These are phyloP conservation scores for Ogataea zsoltii DNA, from an alignment of 805 yeast genomes.

Conservation along the genomic window DNA sequence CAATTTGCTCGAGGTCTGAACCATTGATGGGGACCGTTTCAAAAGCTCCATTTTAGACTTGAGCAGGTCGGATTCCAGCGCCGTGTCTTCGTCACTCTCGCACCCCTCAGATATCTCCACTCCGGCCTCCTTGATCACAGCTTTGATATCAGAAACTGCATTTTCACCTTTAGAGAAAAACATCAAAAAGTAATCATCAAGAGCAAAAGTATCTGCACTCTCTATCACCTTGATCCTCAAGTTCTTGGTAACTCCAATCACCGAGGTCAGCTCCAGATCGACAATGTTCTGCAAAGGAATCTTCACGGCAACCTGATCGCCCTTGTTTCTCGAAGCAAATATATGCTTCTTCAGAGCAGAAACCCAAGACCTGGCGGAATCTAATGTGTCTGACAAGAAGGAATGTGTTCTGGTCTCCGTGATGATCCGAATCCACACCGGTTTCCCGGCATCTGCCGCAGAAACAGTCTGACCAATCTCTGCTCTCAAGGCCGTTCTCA, in stretches of 20 bases:
- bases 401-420: conserved; percentile 59
- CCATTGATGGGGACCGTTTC: conserved; percentile 27
- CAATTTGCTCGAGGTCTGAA: conserved; percentile 22
- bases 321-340: conserved; percentile 69
- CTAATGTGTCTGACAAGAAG: conserved; percentile 72
- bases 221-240: conserved; percentile 64
- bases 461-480: conserved; percentile 41
- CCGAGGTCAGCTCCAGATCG: conserved; percentile 56
- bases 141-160: conserved; percentile 42
- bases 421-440: conserved; percentile 55
- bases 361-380: conserved; percentile 80
- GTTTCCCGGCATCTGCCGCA: conserved; percentile 22
- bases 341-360: conserved; percentile 71
- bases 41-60: conserved; percentile 27
- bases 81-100: conserved; percentile 25
- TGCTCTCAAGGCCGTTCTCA: conserved; percentile 61
- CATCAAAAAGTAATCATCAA: conserved; percentile 72
- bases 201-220: conserved; percentile 48
- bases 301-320: conserved; percentile 72
- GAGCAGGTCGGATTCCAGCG: conserved; percentile 19
- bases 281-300: conserved; percentile 71
- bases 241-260: conserved; percentile 58
- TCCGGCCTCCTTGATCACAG: conserved; percentile 39
- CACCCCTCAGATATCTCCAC: conserved; percentile 25
- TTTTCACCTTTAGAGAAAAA: conserved; percentile 56